Base-by-base conservation (phyloP, 176 grass and related monocot genomes). In the Areca catechu region DNA sequence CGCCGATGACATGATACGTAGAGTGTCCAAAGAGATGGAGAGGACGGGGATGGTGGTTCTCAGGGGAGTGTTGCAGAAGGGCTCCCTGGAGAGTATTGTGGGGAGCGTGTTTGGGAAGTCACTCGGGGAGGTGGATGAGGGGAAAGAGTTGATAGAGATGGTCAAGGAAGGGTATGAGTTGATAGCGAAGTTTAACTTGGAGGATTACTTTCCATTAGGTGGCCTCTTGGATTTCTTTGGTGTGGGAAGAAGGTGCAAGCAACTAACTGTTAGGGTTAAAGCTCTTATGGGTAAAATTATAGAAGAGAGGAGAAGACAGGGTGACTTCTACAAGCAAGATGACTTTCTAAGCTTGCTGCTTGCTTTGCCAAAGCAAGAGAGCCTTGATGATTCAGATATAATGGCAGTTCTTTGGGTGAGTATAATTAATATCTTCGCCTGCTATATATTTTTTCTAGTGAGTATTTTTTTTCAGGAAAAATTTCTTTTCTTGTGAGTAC, bases 351-450 rank as follows among this genome's bases (percentile, higher is more conserved):
- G 75, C 54, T 52, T 74, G 49, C 65, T 84, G 65, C 64, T 84
- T 43, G 10, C 48, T 3, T 15, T 84, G 22, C 65, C 65, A n/a
- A 19, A 74, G 37, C 71, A 84, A 17, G 81, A 79, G 54, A 69
- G 19, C 4, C 19, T 84, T 0, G 9, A 68, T 10, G 81, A 79
- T 19, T 37, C 60, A 15, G 81, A 79, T 68, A 58, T 67, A 4
- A 66, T 71, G 7, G 65, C 75, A n/a, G 55, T 84, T 18, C 65
- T 84, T 15, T 84, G 81, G 81, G 81, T 84, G 16, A 69, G 48
- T n/a, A n/a, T n/a, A n/a, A n/a, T n/a, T 15, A n/a, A 10, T 48
- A 5, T 54, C 9, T 25, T 7, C 9, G 0, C 9, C 34, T 43
- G 34, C 34, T 43, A 12, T 2, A n/a, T n/a, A n/a, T 43, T 43